A percentile compares a stretch with the other conserved stretches of the same genome.
Evolutionary conservation across 2,329 filamentous ascomycete genomes (phyloP).

Genomic region (Cladosporium sp.): DNA sequence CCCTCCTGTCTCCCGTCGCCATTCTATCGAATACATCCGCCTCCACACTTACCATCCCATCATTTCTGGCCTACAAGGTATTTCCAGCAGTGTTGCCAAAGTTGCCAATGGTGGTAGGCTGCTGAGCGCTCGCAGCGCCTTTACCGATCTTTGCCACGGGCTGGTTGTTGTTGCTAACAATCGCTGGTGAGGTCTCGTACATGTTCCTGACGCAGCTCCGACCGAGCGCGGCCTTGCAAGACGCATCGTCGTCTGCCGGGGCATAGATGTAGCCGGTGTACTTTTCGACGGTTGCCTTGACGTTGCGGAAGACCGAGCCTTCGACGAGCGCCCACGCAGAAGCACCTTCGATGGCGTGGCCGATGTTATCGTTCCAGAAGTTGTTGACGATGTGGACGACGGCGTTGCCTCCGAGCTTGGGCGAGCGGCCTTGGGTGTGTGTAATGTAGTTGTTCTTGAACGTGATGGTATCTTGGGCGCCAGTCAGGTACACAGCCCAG

Average conservation of each 20-base stretch:
- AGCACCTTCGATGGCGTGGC: constrained; percentile 56
- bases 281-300: constrained; percentile 51
- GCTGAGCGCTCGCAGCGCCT: background rate
- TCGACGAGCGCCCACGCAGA: constrained; percentile 28
- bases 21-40: background rate
- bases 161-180: constrained; percentile 3
- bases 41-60: background rate
- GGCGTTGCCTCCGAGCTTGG: constrained; percentile 55
- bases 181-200: constrained; percentile 2
- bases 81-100: constrained; percentile 5
- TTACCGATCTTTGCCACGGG: constrained; percentile 4
- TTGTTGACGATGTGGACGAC: constrained; percentile 62
- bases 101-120: background rate
- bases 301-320: constrained; percentile 34
- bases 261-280: constrained; percentile 54
- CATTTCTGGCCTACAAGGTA: background rate
- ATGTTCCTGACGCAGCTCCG: constrained; percentile 45
- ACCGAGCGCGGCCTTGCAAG: constrained; percentile 42
- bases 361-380: constrained; percentile 56
- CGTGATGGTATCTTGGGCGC: constrained; percentile 57
- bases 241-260: constrained; percentile 17
- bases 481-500: constrained; percentile 60
- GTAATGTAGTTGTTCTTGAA: constrained; percentile 63
- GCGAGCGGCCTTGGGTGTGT: constrained; percentile 60
- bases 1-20: background rate